Base-by-base conservation (phyloP, 1,139 yeast species). In the Pichia cactophila region DNA sequence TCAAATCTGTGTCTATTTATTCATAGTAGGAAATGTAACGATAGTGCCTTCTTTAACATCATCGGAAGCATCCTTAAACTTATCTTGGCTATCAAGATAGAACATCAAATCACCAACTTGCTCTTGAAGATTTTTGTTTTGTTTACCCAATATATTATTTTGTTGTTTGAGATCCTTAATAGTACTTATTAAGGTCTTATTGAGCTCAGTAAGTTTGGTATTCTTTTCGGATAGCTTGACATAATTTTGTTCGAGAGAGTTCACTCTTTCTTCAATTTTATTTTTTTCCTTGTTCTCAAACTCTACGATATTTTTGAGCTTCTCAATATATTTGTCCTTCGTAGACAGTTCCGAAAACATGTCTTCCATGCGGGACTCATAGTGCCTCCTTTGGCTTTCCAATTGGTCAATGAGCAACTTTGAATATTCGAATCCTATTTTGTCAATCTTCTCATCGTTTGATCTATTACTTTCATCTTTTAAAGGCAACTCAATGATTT, bases 321-420 rank as follows among this genome's bases (percentile, higher is more conserved):
- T 55, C 28, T 50, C 49, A 26, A 53, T 35, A 40, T 55, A 48
- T 7, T 44, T 41, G 26, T 41, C 50, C 12, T 59, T 59, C 26
- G 54, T 43, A 12, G 50, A 31, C 23, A 55, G 49, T 43, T 56
- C 53, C 14, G 52, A 54, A 38, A 51, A 50, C 1, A 58, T 47
- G 17, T 55, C 57, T 8, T 50, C 54, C 20, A 57, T 53, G 16
- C 56, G 73, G 11, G 72, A 69, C 60, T 88, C 96, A 61, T 86
- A 89, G 64, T 83, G 86, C 54, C 86, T 92, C 47, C 96, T 71
- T 65, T 89, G 97, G n/a, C 94, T 83, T 46, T 89, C 95, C 48
- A 89, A 68, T 60, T 89, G 97, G 5, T 90, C 80, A 3, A 88
- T 75, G 41, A 89, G 69, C 44, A 89, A 70, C 57, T 85, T 86